Conservation (phyloP, 805 yeast genomes). For the Ogataea corticis region DNA sequence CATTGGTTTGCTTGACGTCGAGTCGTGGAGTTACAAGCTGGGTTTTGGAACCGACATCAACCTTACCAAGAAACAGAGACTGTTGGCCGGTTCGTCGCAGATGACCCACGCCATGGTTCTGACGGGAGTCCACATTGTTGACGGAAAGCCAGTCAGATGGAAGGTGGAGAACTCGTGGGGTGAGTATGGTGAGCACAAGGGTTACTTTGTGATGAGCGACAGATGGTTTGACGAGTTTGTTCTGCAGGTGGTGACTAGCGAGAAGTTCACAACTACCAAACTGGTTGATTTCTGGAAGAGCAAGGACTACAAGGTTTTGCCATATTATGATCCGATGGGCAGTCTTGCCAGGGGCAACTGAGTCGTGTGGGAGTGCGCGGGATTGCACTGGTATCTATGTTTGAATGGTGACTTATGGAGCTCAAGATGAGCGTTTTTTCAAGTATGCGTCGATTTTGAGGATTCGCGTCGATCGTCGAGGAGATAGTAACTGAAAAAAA, state of each 20-base stretch:
- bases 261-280: slow-evolving; percentile 36
- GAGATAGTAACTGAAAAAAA: not conserved
- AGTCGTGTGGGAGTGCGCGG: slow-evolving; percentile 2
- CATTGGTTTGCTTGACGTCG: slow-evolving; percentile 70
- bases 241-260: slow-evolving; percentile 58
- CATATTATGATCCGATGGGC: slow-evolving; percentile 82
- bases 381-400: too few relatives aligned
- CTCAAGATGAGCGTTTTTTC: not conserved
- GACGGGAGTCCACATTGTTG: slow-evolving; percentile 70
- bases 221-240: slow-evolving; percentile 76
- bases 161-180: slow-evolving; percentile 85
- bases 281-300: slow-evolving; percentile 47
- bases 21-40: slow-evolving; percentile 66
- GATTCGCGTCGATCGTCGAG: not conserved
- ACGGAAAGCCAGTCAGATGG: slow-evolving; percentile 66
- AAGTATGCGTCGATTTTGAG: not conserved
- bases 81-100: slow-evolving; percentile 46
- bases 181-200: slow-evolving; percentile 65
- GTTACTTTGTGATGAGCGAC: slow-evolving; percentile 71
- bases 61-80: slow-evolving; percentile 36
- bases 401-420: too few relatives aligned
- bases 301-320: slow-evolving; percentile 50
- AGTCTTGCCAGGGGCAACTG: slow-evolving; percentile 52
- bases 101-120: slow-evolving; percentile 94
- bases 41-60: slow-evolving; percentile 45